A percentile compares a stretch with the other conserved stretches of the same genome.
Conservation (phyloP, 2,329 filamentous ascomycete genomes). For the Periconia macrospinosa region DNA sequence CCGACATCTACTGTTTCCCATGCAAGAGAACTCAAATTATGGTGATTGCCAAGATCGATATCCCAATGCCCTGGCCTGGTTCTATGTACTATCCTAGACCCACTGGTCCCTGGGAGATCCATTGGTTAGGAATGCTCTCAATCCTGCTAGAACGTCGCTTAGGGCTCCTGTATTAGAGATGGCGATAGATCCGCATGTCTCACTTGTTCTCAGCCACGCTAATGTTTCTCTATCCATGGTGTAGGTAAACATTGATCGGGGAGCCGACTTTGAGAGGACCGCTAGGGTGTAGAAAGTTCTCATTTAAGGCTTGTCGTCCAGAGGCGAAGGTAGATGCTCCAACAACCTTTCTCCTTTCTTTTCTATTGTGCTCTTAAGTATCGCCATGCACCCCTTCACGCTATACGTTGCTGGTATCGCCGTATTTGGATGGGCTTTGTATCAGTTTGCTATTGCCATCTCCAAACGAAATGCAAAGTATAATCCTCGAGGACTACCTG, state of each 20-base stretch:
- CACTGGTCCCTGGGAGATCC: neutral
- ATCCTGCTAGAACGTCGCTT: neutral
- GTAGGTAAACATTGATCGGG: neutral
- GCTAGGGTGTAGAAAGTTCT: neutral
- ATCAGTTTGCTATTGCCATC: slow-evolving; percentile 37
- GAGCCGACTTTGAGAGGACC: neutral
- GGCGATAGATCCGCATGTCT: neutral
- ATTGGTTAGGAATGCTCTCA: neutral
- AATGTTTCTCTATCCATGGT: neutral
- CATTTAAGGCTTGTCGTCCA: slow-evolving; percentile 2
- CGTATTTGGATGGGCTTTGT: slow-evolving; percentile 41
- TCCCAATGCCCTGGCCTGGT: neutral
- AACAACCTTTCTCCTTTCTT: neutral
- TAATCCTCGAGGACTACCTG: slow-evolving; percentile 42
- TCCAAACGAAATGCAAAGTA: slow-evolving; percentile 41
- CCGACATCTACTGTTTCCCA: neutral
- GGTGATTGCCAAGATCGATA: neutral
- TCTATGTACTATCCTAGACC: neutral
- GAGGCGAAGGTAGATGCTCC: slow-evolving; percentile 2
- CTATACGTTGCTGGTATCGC: slow-evolving; percentile 40
- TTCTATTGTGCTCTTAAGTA: neutral
- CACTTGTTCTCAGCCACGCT: neutral
- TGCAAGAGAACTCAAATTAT: neutral
- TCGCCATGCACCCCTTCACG: slow-evolving; percentile 46
- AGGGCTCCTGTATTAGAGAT: neutral